Base-by-base conservation (phyloP, 2,329 filamentous ascomycete species). In the Alternaria sp. region DNA sequence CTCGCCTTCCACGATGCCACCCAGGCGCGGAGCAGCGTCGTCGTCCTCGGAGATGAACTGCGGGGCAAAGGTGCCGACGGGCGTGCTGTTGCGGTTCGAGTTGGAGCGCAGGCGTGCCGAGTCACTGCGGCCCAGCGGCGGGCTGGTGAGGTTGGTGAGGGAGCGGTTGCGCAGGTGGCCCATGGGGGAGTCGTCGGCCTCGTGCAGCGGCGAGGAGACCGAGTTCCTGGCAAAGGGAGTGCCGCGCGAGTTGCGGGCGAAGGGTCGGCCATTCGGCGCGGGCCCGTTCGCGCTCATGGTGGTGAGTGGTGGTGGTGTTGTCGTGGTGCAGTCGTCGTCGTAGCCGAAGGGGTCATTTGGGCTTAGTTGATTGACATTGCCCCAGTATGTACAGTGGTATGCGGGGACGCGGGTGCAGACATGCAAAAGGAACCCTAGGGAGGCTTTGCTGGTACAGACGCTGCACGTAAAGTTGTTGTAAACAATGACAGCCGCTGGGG, bases 31-130 rank as follows among this genome's bases (percentile, higher is more conserved):
- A 2, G 82, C 83, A 55, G 84, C 84, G 69, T 89, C 86, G 80
- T 92, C 83, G 68, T 94, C 92, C 68, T 97, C 93, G 0, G 90
- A 88, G 82, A 99, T 98, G 80, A 99, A 99, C 10, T 93, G 92
- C 3, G 95, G 96, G 36, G 96, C 95, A 83, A 99, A 99, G 2
- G 96, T 99, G 68, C 88, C 91, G 0, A 91, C 92, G 7, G 88
- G 86, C 3, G 86, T 87, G 71, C 84, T 87, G 62, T 86, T 89
- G 68, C 87, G 83, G 36, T 87, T 86, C 6, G 93, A 96, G 69
- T 90, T 87, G 51, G 88, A 86, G 30, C 87, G 83, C 52, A 75
- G 54, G 10, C 79, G 77, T 40, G 67, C 70, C 23, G 77, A 81
- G 55, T 80, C 77, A 66, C 69, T 80, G 47, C 78, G 76, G 30